A percentile compares a stretch with the other conserved stretches of the same genome.
Evolutionary conservation across 179 eudicot species (phyloP).

Genomic region (Beta macrorhiza): DNA sequence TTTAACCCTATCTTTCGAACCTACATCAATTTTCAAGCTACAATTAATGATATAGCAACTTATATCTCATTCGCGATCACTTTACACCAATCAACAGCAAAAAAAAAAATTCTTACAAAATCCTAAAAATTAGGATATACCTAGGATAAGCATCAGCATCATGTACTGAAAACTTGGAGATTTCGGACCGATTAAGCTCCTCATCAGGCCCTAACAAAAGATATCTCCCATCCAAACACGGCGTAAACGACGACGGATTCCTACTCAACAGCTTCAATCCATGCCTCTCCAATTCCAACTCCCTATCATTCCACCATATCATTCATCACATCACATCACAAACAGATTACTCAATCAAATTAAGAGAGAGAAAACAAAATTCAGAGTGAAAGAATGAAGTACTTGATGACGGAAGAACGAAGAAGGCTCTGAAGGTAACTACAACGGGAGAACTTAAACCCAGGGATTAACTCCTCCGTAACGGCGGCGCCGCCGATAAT

Average conservation of each 20-base stretch:
- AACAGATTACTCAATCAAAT: background rate
- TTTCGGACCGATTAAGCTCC: constrained; percentile 67
- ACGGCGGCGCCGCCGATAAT: constrained; percentile 93
- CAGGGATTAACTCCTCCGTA: constrained; percentile 90
- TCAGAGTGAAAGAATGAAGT: background rate
- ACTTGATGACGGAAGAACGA: constrained; percentile 80
- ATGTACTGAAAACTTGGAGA: constrained; percentile 70
- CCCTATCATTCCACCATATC: constrained; percentile 39
- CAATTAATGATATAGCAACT: background rate
- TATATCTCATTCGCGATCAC: background rate
- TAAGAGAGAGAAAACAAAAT: background rate
- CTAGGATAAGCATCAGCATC: constrained; percentile 94
- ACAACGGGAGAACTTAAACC: constrained; percentile 96
- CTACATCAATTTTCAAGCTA: background rate
- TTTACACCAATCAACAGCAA: background rate
- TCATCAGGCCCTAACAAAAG: constrained; percentile 80
- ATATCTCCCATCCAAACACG: constrained; percentile 82
- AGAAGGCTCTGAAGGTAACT: constrained; percentile 99
- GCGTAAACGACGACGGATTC: constrained; percentile 89
- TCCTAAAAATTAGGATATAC: constrained; percentile 28
- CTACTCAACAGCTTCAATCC: constrained; percentile 83
- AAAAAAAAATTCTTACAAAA: background rate
- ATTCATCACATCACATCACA: background rate
- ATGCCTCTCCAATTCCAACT: constrained; percentile 73
- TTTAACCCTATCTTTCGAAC: background rate